Evolutionary conservation across 2,329 filamentous ascomycete species (phyloP), one percentile per base, ranked within the genome.

Genomic region (Chrysoporthe deuterocubensis): DNA sequence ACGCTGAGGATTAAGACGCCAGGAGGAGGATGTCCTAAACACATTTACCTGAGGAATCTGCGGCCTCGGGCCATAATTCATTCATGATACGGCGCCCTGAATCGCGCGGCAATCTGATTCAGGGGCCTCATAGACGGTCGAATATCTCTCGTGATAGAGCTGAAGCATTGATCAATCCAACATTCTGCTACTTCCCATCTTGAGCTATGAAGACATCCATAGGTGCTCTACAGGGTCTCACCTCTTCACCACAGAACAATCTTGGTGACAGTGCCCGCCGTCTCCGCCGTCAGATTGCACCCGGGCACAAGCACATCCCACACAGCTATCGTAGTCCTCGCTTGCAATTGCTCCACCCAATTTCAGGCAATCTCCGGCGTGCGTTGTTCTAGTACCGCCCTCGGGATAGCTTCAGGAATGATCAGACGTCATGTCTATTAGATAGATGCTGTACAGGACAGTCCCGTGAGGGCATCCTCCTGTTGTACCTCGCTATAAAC

Each of bases 1-100:
- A n/a, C 2, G n/a, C 59, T 9, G 65, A 40, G 8, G 66, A 64
- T 34, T 40, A 63, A 11, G 66, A 59, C 21, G 64, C 60, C 13
- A 66, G 62, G 43, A 70, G 63, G 62, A 48, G 46, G 50, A 59
- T 59, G 44, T 40, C 26, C 26, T 65, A 60, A 43, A 8, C 14
- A 32, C 32, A 54, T 54, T 14, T 16, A 26, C 32, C 1, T 13
- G n/a, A 26, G n/a, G n/a, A 52, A 18, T 37, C 37, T 40, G 50
- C 37, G 54, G 60, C 32, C 42, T 54, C 40, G 42, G 59, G 14
- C 32, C 37, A 40, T 40, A 9, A 40, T 48, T 13, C 18, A 48
- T 46, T 18, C 14, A 21, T n/a, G 18, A 11, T n/a, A 13, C 50
- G n/a, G n/a, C 50, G 7, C n/a, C n/a, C 4, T 26, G 5, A 37